Evolutionary conservation across 352 stramenopile species (phyloP), one percentile per base, ranked within the genome.

Genomic region (Albugo laibachii): DNA sequence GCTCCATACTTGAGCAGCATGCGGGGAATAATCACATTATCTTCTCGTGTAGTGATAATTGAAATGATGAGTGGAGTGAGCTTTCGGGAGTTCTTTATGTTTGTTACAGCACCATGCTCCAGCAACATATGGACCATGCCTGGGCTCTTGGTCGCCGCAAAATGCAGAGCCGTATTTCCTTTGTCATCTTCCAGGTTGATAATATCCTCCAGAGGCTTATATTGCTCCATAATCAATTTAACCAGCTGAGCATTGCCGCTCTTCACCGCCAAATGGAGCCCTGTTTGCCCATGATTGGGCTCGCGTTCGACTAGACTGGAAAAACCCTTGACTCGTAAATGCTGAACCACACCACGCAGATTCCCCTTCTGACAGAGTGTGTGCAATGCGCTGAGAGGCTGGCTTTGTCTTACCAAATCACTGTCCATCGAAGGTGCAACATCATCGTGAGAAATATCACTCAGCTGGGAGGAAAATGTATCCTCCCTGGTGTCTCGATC

Each of bases 1-100:
- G 77, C 77, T 36, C 77, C 77, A 45, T 66, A 91, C 57, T 91
- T 91, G 38, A 91, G 69, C 48, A 91, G 66, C 77, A 91, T 91
- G 47, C 76, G 76, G 34, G 76, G 66, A 37, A 87, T 83, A 42
- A 91, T 85, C 24, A 87, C 62, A 47, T 65, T 76, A 55, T 87
- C 77, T 41, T 85, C 69, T 49, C 67, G 71, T 36, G 74, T 83
- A n/a, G 74, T 91, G 55, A 91, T 86, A 13, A 91, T 70, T 31
- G 74, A 82, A 47, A 91, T 91, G 52, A 91, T 86, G 39, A 91
- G 56, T 48, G 77, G 74, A 24, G 77, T 87, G 36, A 87, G 71
- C 56, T 83, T 84, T 43, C 77, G 77, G 31, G 68, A 79, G 59
- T 91, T 91, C 62, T 86, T 86, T 19, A 86, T 69, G 49, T 86